phyloP scores from a whole-genome alignment of 75 land plant species.

The Pinus taeda region DNA sequence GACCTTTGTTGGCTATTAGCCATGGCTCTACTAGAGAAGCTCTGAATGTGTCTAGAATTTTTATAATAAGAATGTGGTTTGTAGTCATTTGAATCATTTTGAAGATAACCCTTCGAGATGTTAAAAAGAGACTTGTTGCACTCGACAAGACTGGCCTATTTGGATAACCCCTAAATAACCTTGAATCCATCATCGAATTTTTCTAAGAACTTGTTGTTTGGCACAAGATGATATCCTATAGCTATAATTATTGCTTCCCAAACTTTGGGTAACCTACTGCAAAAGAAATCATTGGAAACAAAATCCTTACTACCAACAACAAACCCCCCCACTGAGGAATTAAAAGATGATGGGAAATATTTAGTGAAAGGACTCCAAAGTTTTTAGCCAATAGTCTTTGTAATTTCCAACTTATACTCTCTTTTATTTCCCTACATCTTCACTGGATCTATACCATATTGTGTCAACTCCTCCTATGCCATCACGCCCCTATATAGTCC shows the following conservation, averaged over 20 bases:
- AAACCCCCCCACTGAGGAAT: conserved; percentile 92
- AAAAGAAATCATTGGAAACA: conserved; percentile 73
- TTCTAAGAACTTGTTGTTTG: conserved; percentile 78
- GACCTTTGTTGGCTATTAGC: conserved; percentile 90
- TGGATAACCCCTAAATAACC: conserved; percentile 80
- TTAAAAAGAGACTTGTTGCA: conserved; percentile 58
- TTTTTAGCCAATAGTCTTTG: conserved; percentile 62
- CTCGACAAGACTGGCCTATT: conserved; percentile 88
- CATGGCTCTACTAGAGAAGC: conserved; percentile 80
- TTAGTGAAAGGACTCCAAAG: conserved; percentile 22
- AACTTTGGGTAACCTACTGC: conserved; percentile 69
- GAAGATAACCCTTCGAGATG: conserved; percentile 19
- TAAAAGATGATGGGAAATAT: conserved; percentile 79
- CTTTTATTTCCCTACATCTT: conserved; percentile 12
- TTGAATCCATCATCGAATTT: conserved; percentile 89
- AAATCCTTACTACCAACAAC: conserved; percentile 72
- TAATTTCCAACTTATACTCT: conserved; percentile 23
- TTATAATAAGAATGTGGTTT: conserved; percentile 20
- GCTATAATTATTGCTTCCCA: conserved; percentile 79
- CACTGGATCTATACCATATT: neutral
- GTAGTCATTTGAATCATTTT: conserved; percentile 22
- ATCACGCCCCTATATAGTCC: neutral
- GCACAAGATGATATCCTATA: conserved; percentile 83
- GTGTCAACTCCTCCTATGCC: neutral
- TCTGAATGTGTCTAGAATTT: conserved; percentile 68